Conservation (phyloP, 768 basidiomycete species). For the Collybiopsis luxurians region DNA sequence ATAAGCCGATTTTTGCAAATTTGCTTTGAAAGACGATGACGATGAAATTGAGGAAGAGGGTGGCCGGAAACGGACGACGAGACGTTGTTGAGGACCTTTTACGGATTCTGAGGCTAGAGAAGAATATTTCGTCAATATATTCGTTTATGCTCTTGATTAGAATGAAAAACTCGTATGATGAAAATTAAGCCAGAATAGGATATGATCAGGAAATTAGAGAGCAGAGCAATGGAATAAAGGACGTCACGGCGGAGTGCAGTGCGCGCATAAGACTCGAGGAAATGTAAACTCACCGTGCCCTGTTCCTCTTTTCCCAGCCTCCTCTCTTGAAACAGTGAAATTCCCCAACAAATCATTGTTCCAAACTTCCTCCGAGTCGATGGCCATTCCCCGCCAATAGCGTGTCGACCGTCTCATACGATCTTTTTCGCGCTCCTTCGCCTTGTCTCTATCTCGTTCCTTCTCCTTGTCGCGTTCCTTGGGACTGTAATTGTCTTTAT, state of each 20-base stretch:
- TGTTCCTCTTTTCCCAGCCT: conserved; percentile 19
- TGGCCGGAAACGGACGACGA: conserved; percentile 45
- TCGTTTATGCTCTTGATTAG: no score
- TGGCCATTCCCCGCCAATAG: conserved; percentile 45
- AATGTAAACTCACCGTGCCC: conserved; percentile 31
- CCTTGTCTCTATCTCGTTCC: conserved; percentile 12
- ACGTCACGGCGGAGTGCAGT: no score
- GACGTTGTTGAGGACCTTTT: conserved; percentile 66
- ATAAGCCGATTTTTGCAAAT: not conserved
- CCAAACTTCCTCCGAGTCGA: conserved; percentile 66
- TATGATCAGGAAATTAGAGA: not conserved
- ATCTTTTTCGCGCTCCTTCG: conserved; percentile 5
- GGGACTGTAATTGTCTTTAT: not conserved
- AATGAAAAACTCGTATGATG: no score
- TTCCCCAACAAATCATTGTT: conserved; percentile 58
- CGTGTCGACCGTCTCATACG: conserved; percentile 14
- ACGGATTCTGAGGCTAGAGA: conserved; percentile 42
- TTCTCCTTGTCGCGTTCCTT: conserved; percentile 8
- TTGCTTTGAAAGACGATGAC: conserved; percentile 23
- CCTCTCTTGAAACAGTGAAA: conserved; percentile 57
- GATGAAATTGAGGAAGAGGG: conserved; percentile 44
- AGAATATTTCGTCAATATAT: no score
- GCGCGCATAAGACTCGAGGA: no score
- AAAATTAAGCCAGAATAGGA: conserved; percentile 10
- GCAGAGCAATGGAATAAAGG: no score